Evolutionary conservation across 495 filamentous ascomycete genomes (phyloP).

Genomic region (Hyaloscypha bicolor): DNA sequence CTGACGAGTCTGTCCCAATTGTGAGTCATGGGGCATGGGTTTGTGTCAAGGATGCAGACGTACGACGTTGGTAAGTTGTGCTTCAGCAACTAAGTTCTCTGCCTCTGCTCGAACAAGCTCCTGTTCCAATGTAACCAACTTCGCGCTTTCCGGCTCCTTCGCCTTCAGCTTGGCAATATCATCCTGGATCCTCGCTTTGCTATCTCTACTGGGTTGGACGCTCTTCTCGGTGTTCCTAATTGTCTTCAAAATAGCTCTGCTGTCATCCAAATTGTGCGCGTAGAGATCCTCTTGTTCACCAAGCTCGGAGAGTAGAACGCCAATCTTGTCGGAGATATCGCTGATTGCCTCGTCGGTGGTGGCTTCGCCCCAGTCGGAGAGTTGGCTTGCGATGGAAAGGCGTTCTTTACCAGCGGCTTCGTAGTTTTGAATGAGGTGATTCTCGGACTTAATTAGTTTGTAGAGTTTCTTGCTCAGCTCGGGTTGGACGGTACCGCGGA

Average conservation of each 20-base stretch:
- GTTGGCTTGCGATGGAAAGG: constrained; percentile 78
- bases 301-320: constrained; percentile 85
- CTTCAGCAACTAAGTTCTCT: constrained; percentile 93
- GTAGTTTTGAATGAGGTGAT: constrained; percentile 79
- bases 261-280: constrained; percentile 84
- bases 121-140: constrained; percentile 83
- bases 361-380: constrained; percentile 96
- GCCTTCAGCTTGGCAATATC: constrained; percentile 88
- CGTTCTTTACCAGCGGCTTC: constrained; percentile 82
- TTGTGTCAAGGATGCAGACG: constrained; percentile 27
- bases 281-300: constrained; percentile 90
- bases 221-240: constrained; percentile 90
- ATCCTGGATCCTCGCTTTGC: constrained; percentile 80
- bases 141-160: constrained; percentile 80
- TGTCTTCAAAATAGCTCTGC: constrained; percentile 76
- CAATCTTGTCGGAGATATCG: constrained; percentile 92
- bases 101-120: constrained; percentile 95
- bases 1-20: constrained; percentile 67
- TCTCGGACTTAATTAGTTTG: constrained; percentile 90
- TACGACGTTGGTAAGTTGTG: constrained; percentile 93
- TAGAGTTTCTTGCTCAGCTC: constrained; percentile 82
- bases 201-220: constrained; percentile 88
- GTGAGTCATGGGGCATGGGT: background rate
- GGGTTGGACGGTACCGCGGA: constrained; percentile 81
- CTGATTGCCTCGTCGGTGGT: constrained; percentile 83